Percentiles rank a stretch among this genome's conserved stretches.
Evolutionary conservation across 2,329 filamentous ascomycete species (phyloP).

Genomic region (Zelopaecilomyces penicillatus): DNA sequence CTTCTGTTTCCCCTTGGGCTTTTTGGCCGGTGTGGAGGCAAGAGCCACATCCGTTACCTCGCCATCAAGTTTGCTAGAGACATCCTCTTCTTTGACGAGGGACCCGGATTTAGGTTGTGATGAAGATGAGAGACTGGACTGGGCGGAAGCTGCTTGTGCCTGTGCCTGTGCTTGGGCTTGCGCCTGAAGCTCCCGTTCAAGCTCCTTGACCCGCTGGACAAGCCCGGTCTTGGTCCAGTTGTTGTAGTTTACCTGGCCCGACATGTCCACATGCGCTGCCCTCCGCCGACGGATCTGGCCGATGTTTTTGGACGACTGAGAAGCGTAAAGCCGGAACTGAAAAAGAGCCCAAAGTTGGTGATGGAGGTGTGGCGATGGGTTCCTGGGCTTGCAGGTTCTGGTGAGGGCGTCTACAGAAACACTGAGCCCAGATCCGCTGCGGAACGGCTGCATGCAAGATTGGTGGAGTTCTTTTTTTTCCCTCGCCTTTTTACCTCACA

Average conservation of each 20-base stretch:
- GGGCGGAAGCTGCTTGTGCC: conserved; percentile 5
- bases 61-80: no score
- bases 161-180: conserved; percentile 28
- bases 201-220: conserved; percentile 55
- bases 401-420: conserved; percentile 15
- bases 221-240: conserved; percentile 62
- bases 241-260: conserved; percentile 42
- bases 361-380: background rate
- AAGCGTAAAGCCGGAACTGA: background rate
- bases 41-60: background rate
- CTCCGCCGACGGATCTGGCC: conserved; percentile 1
- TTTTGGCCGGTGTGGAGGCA: conserved; percentile 13
- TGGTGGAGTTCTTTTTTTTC: no score
- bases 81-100: no score
- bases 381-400: conserved; percentile 6
- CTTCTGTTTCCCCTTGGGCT: conserved; percentile 38
- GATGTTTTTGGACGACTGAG: conserved; percentile 8
- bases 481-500: no score
- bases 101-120: no score
- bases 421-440: conserved; percentile 17
- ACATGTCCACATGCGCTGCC: conserved; percentile 16
- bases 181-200: conserved; percentile 58
- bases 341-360: background rate
- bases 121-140: no score
- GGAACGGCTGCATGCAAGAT: conserved; percentile 20